These are phyloP conservation scores for Camelina laxa DNA, from an alignment of 345 rosid species.

Conservation along the genomic window DNA sequence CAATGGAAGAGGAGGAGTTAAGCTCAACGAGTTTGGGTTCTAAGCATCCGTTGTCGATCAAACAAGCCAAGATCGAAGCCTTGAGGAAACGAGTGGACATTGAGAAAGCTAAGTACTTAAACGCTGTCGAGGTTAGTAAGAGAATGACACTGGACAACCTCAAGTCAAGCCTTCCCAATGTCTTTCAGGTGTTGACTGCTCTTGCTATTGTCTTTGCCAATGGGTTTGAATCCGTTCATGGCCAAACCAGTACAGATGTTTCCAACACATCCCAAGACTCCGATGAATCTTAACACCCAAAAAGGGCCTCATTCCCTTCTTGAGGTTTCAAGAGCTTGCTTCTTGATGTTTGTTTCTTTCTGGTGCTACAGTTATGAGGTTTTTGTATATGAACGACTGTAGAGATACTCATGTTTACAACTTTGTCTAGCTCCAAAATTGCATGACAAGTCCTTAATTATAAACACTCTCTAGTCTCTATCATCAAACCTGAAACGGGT, in stretches of 20 bases:
- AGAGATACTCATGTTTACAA: conserved; percentile 25
- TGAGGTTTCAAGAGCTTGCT: neutral
- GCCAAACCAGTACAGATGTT: conserved; percentile 39
- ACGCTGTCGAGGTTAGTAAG: conserved; percentile 58
- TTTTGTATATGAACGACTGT: conserved; percentile 28
- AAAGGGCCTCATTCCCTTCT: conserved; percentile 7
- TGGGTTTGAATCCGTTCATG: conserved; percentile 63
- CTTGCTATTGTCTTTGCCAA: conserved; percentile 61
- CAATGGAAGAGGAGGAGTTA: conserved; percentile 47
- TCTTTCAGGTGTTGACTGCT: conserved; percentile 67
- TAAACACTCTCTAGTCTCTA: neutral
- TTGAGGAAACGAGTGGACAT: conserved; percentile 58
- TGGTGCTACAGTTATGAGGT: neutral
- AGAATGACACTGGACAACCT: conserved; percentile 71
- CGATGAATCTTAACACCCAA: conserved; percentile 12
- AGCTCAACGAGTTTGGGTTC: conserved; percentile 52
- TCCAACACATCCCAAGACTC: conserved; percentile 43
- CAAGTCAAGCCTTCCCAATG: conserved; percentile 74
- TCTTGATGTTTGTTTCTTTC: conserved; percentile 20
- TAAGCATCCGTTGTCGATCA: conserved; percentile 67
- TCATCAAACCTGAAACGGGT: conserved; percentile 20
- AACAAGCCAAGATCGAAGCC: conserved; percentile 64
- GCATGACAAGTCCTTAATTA: conserved; percentile 1
- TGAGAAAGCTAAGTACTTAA: conserved; percentile 60
- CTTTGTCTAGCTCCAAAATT: conserved; percentile 13